phyloP scores from a whole-genome alignment of 345 rosid species.

The Populus nigra region DNA sequence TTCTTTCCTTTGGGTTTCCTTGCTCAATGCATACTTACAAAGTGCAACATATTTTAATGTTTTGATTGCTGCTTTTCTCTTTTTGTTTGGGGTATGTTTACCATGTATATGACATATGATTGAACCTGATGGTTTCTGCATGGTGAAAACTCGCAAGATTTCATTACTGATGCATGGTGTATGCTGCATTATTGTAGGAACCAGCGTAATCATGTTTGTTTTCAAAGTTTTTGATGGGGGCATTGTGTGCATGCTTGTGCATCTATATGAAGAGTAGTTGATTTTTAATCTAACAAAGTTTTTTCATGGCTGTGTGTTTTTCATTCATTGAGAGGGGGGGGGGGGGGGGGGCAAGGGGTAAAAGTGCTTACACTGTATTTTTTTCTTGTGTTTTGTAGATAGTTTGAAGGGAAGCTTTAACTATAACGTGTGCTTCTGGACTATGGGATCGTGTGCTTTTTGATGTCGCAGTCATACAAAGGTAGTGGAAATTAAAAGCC shows the following conservation, averaged over 20 bases:
- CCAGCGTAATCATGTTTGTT: too few relatives aligned
- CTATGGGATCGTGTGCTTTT: constrained; percentile 12
- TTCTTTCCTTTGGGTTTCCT: neutral
- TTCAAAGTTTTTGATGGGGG: too few relatives aligned
- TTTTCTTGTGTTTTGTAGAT: neutral
- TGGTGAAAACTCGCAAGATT: neutral
- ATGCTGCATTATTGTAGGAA: too few relatives aligned
- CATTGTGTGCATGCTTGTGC: too few relatives aligned
- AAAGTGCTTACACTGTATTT: neutral
- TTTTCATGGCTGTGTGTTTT: neutral
- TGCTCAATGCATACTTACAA: neutral
- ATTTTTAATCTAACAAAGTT: neutral
- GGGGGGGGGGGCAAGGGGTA: neutral
- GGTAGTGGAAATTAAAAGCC: constrained; percentile 10
- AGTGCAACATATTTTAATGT: neutral
- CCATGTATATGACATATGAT: too few relatives aligned
- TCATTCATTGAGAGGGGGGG: neutral
- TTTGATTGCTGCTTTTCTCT: neutral
- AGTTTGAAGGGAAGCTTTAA: constrained; percentile 2
- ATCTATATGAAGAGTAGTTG: too few relatives aligned
- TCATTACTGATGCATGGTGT: too few relatives aligned
- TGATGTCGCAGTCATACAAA: constrained; percentile 22
- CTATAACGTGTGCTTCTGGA: neutral
- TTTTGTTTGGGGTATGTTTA: neutral
- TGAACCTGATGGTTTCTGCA: neutral